A percentile compares a stretch with the other conserved stretches of the same genome.
Conservation (phyloP, 2,329 filamentous ascomycete species). For the Ophiostoma fasciatum region DNA sequence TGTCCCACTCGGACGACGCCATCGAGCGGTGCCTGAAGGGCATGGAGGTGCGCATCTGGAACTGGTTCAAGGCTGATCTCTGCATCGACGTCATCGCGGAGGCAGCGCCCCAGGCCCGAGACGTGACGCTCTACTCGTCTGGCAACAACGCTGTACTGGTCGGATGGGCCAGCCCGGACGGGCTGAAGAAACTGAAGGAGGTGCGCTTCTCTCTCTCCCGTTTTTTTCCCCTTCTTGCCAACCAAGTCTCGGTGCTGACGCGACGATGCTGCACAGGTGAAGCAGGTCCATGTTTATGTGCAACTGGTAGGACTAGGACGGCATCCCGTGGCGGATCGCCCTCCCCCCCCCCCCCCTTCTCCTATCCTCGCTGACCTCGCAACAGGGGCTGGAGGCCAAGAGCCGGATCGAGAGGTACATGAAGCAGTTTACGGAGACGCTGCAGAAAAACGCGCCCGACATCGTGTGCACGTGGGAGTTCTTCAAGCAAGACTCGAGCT, state of each 20-base stretch:
- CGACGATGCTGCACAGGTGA: too few relatives aligned
- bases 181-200: neutral
- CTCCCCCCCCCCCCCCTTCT: too few relatives aligned
- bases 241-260: neutral
- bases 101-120: neutral
- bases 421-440: neutral
- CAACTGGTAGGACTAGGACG: conserved; percentile 5
- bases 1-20: conserved; percentile 5
- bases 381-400: neutral
- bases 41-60: conserved; percentile 5
- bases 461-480: neutral
- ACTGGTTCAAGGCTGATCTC: conserved; percentile 7
- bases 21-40: conserved; percentile 4
- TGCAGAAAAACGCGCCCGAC: neutral
- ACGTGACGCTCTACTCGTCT: conserved; percentile 7
- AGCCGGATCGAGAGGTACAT: neutral
- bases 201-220: neutral
- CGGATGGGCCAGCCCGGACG: conserved; percentile 5
- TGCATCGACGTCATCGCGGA: conserved; percentile 5
- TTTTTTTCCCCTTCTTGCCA: neutral
- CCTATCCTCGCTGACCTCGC: too few relatives aligned
- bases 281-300: conserved; percentile 1
- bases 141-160: conserved; percentile 6
- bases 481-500: conserved; percentile 1
- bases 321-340: too few relatives aligned